Base-by-base conservation (phyloP, 78 protist genomes). In the Dictyostelium firmibasis region DNA sequence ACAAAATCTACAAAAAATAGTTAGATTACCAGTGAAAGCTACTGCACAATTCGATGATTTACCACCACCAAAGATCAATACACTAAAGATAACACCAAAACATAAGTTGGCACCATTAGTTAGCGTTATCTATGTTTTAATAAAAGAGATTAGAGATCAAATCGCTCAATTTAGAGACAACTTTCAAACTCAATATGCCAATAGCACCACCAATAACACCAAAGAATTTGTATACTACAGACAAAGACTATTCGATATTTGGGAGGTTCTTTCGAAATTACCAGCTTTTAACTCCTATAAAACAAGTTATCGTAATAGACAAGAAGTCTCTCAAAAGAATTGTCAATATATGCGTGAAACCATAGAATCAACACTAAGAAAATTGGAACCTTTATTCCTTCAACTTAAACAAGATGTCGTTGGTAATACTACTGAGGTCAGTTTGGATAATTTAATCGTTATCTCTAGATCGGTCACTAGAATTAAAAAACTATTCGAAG, bases 51-150 rank as follows among this genome's bases (percentile, higher is more conserved):
- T 84, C 67, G 89, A 84, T 84, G 89, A 84, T 16, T 67, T 84
- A n/a, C 57, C 79, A 84, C 79, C 89, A 67, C 89, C 89, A 67
- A 60, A 84, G 23, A 84, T 84, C n/a, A 84, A 84, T 67, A 84
- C 89, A 0, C 36, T 84, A 10, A 84, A 84, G 31, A 41, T 67
- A 9, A 84, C 89, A 47, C 89, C 89, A 33, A 84, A 84, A 84
- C 89, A 84, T 29, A 84, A 84, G n/a, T 43, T 84, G 0, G 89
- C 89, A 43, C 67, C 89, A 84, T 67, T 84, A 31, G 50, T 84
- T 6, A 41, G 69, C 41, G 89, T 84, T 4, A 78, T 84, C 57
- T 84, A 84, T 84, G 89, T 84, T 2, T 69, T 84, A 25, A 84
- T 67, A 16, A 84, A 84, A 67, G 89, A 84, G 36, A 84, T 84